Percentiles rank a stretch among this genome's conserved stretches.
Evolutionary conservation across 495 filamentous ascomycete genomes (phyloP).

Genomic region (Halenospora varia): DNA sequence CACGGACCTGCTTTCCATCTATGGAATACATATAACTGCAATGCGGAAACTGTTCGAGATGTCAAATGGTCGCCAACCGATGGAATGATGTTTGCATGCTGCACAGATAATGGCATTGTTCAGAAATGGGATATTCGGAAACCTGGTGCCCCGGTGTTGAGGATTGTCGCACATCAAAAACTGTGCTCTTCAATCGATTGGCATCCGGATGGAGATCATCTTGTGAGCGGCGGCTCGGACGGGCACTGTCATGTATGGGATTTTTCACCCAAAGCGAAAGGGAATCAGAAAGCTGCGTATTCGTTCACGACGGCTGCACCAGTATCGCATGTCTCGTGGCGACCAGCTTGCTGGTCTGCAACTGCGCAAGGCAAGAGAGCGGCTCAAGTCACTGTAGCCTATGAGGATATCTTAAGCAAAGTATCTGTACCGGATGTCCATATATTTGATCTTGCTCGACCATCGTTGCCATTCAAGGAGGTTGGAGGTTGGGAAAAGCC

Average conservation of each 20-base stretch:
- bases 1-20: slow-evolving; percentile 40
- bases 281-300: slow-evolving; percentile 73
- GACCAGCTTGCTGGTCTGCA: slow-evolving; percentile 71
- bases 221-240: slow-evolving; percentile 80
- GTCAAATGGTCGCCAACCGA: slow-evolving; percentile 86
- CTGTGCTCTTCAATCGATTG: slow-evolving; percentile 82
- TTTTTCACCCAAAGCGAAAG: slow-evolving; percentile 69
- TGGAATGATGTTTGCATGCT: slow-evolving; percentile 80
- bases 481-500: slow-evolving; percentile 68
- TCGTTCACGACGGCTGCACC: slow-evolving; percentile 54
- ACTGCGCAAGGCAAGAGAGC: slow-evolving; percentile 59
- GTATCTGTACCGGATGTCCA: slow-evolving; percentile 46
- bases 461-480: slow-evolving; percentile 81
- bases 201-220: slow-evolving; percentile 91
- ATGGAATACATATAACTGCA: slow-evolving; percentile 42
- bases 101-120: slow-evolving; percentile 79
- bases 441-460: slow-evolving; percentile 88
- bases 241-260: slow-evolving; percentile 90
- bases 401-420: slow-evolving; percentile 45
- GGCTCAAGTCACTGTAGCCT: slow-evolving; percentile 48
- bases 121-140: slow-evolving; percentile 53
- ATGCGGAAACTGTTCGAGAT: slow-evolving; percentile 77
- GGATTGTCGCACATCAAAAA: slow-evolving; percentile 80
- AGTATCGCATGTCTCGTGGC: slow-evolving; percentile 78
- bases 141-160: slow-evolving; percentile 44